Conservation (phyloP, 352 stramenopile genomes). For the Phytophthora citricola region DNA sequence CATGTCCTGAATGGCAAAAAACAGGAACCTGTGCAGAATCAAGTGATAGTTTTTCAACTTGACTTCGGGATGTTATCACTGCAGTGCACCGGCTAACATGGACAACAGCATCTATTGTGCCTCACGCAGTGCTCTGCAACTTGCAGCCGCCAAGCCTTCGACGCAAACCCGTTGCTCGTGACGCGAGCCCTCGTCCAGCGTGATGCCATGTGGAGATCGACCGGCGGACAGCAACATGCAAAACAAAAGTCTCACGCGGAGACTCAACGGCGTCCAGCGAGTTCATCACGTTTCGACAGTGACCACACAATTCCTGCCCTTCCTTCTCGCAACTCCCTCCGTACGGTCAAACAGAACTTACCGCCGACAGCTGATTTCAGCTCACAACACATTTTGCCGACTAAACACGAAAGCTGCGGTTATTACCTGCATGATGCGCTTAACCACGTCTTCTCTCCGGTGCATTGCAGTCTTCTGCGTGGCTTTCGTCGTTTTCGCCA, state of each 20-base stretch:
- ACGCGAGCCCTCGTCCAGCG: constrained; percentile 6
- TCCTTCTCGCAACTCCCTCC: constrained; percentile 7
- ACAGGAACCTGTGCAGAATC: not conserved
- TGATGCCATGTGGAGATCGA: constrained; percentile 26
- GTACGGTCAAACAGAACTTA: constrained; percentile 12
- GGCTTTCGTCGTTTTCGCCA: constrained; percentile 4
- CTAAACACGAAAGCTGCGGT: not conserved
- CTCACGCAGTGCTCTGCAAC: constrained; percentile 4
- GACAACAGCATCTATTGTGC: not conserved
- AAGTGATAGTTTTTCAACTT: not conserved
- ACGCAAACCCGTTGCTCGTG: not conserved
- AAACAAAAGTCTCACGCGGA: not conserved
- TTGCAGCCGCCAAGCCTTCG: not conserved
- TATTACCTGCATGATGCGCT: constrained; percentile 9
- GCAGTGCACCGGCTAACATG: not conserved
- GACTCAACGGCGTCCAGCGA: no score
- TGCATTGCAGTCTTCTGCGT: constrained; percentile 6
- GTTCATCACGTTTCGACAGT: constrained; percentile 16
- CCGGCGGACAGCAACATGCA: constrained; percentile 24
- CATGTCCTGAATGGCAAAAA: not conserved
- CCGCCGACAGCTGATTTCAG: constrained; percentile 13
- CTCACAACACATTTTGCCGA: constrained; percentile 27
- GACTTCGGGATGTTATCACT: not conserved
- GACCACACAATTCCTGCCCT: constrained; percentile 25
- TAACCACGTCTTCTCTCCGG: constrained; percentile 1